Evolutionary conservation across 2,329 filamentous ascomycete species (phyloP).

Genomic region (Knoxdaviesia proteae): DNA sequence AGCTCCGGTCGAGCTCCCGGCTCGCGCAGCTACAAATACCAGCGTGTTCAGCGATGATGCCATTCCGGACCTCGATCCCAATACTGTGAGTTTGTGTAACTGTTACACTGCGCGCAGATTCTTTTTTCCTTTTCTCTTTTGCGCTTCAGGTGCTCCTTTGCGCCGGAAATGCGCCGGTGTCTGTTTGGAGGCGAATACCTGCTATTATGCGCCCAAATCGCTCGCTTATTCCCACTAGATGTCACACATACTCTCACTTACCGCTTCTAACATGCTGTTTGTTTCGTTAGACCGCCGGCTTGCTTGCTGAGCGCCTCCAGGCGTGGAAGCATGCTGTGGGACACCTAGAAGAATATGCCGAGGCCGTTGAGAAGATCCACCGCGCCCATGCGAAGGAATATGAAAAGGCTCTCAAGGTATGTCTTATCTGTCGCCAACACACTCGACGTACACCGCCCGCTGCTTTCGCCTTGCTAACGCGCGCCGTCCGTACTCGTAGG

Average conservation of each 20-base stretch:
- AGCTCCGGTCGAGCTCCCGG: conserved; percentile 15
- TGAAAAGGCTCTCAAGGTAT: conserved; percentile 72
- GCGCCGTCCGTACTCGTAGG: conserved; percentile 23
- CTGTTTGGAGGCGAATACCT: no score
- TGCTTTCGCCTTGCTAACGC: conserved; percentile 2
- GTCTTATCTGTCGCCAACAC: conserved; percentile 10
- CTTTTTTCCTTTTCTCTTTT: neutral
- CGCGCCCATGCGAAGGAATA: conserved; percentile 80
- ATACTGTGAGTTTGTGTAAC: conserved; percentile 23
- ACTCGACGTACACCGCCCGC: neutral
- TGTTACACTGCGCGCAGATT: neutral
- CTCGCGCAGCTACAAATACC: conserved; percentile 23
- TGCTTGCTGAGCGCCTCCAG: conserved; percentile 71
- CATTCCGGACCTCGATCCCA: conserved; percentile 35
- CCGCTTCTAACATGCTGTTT: neutral
- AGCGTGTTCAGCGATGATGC: conserved; percentile 33
- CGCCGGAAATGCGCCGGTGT: no score
- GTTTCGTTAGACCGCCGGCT: conserved; percentile 40
- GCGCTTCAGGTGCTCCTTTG: no score
- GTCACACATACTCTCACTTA: conserved; percentile 1
- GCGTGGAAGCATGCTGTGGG: conserved; percentile 92
- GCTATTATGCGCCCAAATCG: no score
- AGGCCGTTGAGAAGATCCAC: conserved; percentile 68
- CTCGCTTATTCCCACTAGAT: neutral
- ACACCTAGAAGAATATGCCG: conserved; percentile 80